Evolutionary conservation across 805 yeast species (phyloP).

Genomic region (Metahyphopichia silvanorum): DNA sequence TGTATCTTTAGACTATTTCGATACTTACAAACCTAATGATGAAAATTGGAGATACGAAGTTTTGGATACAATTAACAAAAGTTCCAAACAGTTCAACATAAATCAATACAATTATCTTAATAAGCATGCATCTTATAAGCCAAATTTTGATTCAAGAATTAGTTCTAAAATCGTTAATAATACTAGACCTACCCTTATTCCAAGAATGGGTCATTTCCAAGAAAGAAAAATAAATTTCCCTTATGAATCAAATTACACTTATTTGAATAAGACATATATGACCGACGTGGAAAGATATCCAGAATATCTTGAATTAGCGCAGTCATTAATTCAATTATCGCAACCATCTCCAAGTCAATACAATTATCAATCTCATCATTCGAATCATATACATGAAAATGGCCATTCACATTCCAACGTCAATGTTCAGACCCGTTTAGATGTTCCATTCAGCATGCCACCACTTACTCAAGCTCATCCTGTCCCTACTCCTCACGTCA

Average conservation of each 20-base stretch:
- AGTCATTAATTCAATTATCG: constrained; percentile 35
- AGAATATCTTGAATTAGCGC: constrained; percentile 46
- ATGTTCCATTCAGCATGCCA: constrained; percentile 3
- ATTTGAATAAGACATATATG: constrained; percentile 46
- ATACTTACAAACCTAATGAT: constrained; percentile 43
- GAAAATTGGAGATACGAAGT: constrained; percentile 43
- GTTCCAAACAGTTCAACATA: constrained; percentile 21
- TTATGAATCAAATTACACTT: constrained; percentile 50
- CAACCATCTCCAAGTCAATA: constrained; percentile 4
- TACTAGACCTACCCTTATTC: constrained; percentile 11
- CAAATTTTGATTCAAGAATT: constrained; percentile 37
- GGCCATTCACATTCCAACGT: not conserved
- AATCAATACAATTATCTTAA: constrained; percentile 27
- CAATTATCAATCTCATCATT: constrained; percentile 1
- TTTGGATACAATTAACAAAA: constrained; percentile 29
- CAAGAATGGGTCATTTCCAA: constrained; percentile 13
- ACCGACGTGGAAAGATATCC: constrained; percentile 48
- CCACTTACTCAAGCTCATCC: not conserved
- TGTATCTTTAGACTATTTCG: constrained; percentile 41
- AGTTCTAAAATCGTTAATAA: constrained; percentile 19
- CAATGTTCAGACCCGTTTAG: constrained; percentile 5
- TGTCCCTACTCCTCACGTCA: not conserved
- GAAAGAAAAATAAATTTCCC: constrained; percentile 48
- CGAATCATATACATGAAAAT: too few relatives aligned
- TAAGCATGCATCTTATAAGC: constrained; percentile 21